Conservation (phyloP, 176 grass and related monocot genomes). For the Microstegium vimineum region DNA sequence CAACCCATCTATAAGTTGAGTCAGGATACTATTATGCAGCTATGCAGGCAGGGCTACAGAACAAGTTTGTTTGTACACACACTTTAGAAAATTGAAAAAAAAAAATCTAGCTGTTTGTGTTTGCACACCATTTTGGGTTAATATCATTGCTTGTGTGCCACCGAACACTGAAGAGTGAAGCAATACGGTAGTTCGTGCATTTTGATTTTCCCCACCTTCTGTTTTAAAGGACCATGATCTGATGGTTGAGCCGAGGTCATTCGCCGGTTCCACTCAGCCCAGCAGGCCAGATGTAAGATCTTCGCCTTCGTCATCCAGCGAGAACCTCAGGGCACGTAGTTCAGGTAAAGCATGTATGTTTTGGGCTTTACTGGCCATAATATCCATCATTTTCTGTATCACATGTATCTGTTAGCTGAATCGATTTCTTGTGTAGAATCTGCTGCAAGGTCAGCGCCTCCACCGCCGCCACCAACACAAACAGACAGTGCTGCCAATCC, state of each 20-base stretch:
- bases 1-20: not conserved
- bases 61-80: not conserved
- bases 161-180: not conserved
- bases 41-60: not conserved
- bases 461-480: conserved; percentile 13
- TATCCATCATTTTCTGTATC: not conserved
- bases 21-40: not conserved
- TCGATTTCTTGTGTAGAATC: conserved; percentile 41
- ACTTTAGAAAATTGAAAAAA: not conserved
- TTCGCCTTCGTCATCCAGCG: conserved; percentile 46
- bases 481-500: conserved; percentile 35
- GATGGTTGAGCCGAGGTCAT: conserved; percentile 64
- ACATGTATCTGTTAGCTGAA: conserved; percentile 6
- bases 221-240: conserved; percentile 61
- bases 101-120: not conserved
- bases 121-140: not conserved
- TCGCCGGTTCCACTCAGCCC: conserved; percentile 34
- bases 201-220: not conserved
- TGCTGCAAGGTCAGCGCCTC: conserved; percentile 36
- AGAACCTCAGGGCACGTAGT: conserved; percentile 40
- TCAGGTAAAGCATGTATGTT: conserved; percentile 49
- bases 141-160: not conserved
- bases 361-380: not conserved
- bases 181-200: not conserved
- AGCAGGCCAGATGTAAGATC: conserved; percentile 56